Conservation (phyloP, 192 early-diverging fungal genomes). For the Backusella parvicylindrica region DNA sequence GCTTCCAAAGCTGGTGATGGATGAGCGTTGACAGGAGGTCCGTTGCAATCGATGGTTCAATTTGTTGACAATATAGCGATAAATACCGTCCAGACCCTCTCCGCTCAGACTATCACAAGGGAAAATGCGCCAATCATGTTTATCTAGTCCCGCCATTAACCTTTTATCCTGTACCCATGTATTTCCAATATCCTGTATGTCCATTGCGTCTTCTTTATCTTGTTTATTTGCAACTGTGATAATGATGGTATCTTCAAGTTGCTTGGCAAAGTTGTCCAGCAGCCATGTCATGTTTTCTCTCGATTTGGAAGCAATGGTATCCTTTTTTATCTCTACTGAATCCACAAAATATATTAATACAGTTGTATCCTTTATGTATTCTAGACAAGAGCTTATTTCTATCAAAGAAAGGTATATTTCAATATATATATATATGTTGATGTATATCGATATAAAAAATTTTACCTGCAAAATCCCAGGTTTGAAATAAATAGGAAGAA, state of each 20-base stretch:
- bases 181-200: constrained; percentile 27
- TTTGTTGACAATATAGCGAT: constrained; percentile 22
- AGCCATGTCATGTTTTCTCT: constrained; percentile 27
- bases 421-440: neutral
- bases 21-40: constrained; percentile 1
- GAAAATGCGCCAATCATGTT: constrained; percentile 32
- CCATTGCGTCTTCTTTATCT: constrained; percentile 11
- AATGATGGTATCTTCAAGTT: constrained; percentile 18
- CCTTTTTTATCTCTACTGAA: constrained; percentile 6
- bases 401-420: too few relatives aligned
- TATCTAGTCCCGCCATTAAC: constrained; percentile 9
- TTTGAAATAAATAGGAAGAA: constrained; percentile 8
- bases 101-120: constrained; percentile 15
- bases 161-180: constrained; percentile 20
- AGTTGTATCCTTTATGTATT: constrained; percentile 18
- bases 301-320: constrained; percentile 7
- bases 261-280: constrained; percentile 10
- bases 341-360: constrained; percentile 31
- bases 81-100: constrained; percentile 13
- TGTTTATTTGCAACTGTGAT: constrained; percentile 31
- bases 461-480: constrained; percentile 35
- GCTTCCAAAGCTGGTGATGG: neutral
- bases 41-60: neutral
- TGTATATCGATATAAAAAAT: neutral
- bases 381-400: constrained; percentile 13